These are phyloP conservation scores for Aspergillus vadensis DNA, from an alignment of 2,329 filamentous ascomycete genomes.

Conservation along the genomic window DNA sequence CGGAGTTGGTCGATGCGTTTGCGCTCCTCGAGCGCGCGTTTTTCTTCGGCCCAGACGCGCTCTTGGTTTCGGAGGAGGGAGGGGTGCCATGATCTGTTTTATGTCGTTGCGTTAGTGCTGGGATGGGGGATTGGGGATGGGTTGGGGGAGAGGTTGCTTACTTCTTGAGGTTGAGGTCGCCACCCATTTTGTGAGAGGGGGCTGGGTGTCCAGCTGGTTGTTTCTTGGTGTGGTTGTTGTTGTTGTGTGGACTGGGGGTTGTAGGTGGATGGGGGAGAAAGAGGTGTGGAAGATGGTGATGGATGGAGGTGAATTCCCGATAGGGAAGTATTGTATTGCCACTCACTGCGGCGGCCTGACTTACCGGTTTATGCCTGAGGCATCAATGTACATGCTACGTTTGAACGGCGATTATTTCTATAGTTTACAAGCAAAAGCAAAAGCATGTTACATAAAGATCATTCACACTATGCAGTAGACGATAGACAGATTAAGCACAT, in stretches of 20 bases:
- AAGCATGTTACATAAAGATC: too few relatives aligned
- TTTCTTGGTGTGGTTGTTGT: neutral
- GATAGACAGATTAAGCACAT: neutral
- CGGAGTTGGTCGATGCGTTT: slow-evolving; percentile 89
- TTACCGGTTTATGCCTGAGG: slow-evolving; percentile 11
- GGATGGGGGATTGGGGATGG: too few relatives aligned
- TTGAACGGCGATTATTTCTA: too few relatives aligned
- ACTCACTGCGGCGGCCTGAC: slow-evolving; percentile 10
- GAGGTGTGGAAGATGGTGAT: neutral
- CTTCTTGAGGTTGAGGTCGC: slow-evolving; percentile 93
- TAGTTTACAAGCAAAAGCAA: too few relatives aligned
- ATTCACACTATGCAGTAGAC: neutral
- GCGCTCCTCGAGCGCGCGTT: slow-evolving; percentile 89
- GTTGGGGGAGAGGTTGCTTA: slow-evolving; percentile 35
- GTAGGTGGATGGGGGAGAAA: neutral
- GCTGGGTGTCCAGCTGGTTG: neutral
- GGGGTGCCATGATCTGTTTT: slow-evolving; percentile 79
- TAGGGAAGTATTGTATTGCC: slow-evolving; percentile 7
- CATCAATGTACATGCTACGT: neutral
- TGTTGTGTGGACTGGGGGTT: neutral
- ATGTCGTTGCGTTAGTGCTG: neutral
- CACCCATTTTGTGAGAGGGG: slow-evolving; percentile 68
- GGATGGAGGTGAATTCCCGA: slow-evolving; percentile 6
- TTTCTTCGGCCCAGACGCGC: slow-evolving; percentile 87
- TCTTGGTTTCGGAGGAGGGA: slow-evolving; percentile 86